These are phyloP conservation scores for Rhizopogon vulgaris DNA, from an alignment of 768 basidiomycete species.

Conservation along the genomic window DNA sequence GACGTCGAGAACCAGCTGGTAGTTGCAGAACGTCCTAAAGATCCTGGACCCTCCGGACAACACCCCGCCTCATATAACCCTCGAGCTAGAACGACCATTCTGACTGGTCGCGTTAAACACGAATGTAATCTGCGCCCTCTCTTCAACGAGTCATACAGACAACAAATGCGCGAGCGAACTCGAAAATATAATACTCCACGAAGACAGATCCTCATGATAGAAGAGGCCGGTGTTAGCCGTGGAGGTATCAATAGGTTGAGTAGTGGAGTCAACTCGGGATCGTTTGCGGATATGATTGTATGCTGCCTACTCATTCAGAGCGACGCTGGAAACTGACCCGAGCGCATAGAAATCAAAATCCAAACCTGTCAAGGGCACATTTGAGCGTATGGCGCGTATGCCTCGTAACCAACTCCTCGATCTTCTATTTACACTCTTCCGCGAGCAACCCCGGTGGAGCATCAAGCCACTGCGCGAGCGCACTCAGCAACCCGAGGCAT, in stretches of 20 bases:
- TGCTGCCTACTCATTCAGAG: constrained; percentile 23
- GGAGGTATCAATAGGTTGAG: constrained; percentile 75
- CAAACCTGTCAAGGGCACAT: constrained; percentile 61
- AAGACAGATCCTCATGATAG: constrained; percentile 67
- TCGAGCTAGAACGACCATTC: constrained; percentile 68
- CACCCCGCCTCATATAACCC: constrained; percentile 40
- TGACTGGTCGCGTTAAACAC: constrained; percentile 77
- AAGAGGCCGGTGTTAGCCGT: constrained; percentile 59
- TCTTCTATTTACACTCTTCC: constrained; percentile 72
- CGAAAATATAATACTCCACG: constrained; percentile 58
- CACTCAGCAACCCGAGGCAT: constrained; percentile 82
- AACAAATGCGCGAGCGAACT: constrained; percentile 66
- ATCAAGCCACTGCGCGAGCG: constrained; percentile 71
- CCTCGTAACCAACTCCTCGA: constrained; percentile 86
- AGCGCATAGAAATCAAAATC: constrained; percentile 50
- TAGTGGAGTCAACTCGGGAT: constrained; percentile 58
- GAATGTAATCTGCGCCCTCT: constrained; percentile 69
- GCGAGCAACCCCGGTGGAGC: constrained; percentile 75
- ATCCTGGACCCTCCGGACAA: constrained; percentile 33
- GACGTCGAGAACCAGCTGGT: constrained; percentile 81
- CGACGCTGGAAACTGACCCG: constrained; percentile 1
- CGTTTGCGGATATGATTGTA: constrained; percentile 65
- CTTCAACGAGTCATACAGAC: constrained; percentile 61
- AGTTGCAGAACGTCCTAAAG: constrained; percentile 77
- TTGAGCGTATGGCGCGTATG: constrained; percentile 90